Base-by-base conservation (phyloP, 768 basidiomycete genomes). In the Flagelloscypha sp. region DNA sequence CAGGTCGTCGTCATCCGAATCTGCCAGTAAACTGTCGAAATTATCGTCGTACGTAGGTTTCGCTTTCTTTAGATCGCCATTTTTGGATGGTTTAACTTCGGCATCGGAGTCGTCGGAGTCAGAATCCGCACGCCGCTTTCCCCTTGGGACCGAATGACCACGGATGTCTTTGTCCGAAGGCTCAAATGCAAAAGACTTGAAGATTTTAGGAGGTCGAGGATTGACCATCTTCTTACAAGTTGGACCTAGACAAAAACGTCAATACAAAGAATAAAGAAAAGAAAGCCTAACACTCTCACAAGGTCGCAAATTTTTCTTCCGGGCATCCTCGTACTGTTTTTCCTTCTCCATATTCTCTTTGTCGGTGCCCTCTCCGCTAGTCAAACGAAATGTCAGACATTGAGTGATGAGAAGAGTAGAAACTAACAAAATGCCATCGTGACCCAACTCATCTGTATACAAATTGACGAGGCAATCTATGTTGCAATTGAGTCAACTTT, bases 171-270 rank as follows among this genome's bases (percentile, higher is more conserved):
- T 70, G 3, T 67, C 66, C 0, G 72, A 64, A 0, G 85, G 82
- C 46, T 81, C 73, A 48, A 90, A 89, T 0, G 83, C 82, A 2
- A 57, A 53, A 1, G 76, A 65, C 29, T 64, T 65, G 68, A 82
- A 90, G 19, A 79, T 57, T 35, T 66, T 68, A 18, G 56, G 55
- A 7, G 61, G 55, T 6, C 58, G 57, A 12, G 74, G 59, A 41
- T 82, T 74, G 35, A 72, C 67, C 65, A 78, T 76, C 47, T 67
- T 68, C 48, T 76, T 74, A 57, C 87, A 90, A 1, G 62, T 72
- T 6, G 79, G 79, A 52, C 82, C 78, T 79, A 38, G 6, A 23
- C 5, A 11, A 30, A 13, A 35, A 29, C n/a, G n/a, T 30, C 21
- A 35, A 13, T 33, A n/a, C 6, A 31, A 24, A 22, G 16, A 7